Base-by-base conservation (phyloP, 805 yeast genomes). In the Ogataea pini region DNA sequence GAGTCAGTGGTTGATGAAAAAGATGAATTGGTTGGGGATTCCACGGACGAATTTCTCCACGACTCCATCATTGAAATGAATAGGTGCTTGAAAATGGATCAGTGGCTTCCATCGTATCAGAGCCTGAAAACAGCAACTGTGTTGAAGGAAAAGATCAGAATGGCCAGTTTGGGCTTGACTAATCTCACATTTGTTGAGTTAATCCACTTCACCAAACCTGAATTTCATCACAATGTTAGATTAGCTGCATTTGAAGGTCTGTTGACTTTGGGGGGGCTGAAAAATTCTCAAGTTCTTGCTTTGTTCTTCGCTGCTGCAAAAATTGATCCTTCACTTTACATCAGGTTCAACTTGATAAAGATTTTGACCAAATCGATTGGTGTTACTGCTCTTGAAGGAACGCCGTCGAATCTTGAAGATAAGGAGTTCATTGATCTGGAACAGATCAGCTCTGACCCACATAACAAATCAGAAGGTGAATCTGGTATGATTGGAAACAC, bases 91-190 rank as follows among this genome's bases (percentile, higher is more conserved):
- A 82, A 90, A 52, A 75, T 94, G 69, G 98, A 92, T 60, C 82
- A 79, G 36, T 89, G 95, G 95, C 74, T 85, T 7, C 92, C 97
- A 1, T 84, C 96, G 0, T 81, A 78, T 52, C 84, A 81, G 44
- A 63, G 76, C 48, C 52, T 75, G 31, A 70, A 87, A 33, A 75
- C 90, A 14, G 66, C 72, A 22, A 70, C 79, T 4, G 79, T 90
- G 24, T 56, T 90, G 18, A 65, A 69, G 33, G 83, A 80, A 53
- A 86, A 85, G 53, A 73, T 86, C 36, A 65, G 72, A 31, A 67
- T 94, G 36, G 82, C 85, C 0, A 64, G 76, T 10, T 69, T 71
- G 16, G 89, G 89, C 0, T 65, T 82, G 8, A 70, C 78, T 18
- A 67, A 71, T 4, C 62, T 85, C 9, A 62, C 79, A 18, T 73